Base-by-base conservation (phyloP, 1,139 yeast genomes). In the Diutina catenulata region DNA sequence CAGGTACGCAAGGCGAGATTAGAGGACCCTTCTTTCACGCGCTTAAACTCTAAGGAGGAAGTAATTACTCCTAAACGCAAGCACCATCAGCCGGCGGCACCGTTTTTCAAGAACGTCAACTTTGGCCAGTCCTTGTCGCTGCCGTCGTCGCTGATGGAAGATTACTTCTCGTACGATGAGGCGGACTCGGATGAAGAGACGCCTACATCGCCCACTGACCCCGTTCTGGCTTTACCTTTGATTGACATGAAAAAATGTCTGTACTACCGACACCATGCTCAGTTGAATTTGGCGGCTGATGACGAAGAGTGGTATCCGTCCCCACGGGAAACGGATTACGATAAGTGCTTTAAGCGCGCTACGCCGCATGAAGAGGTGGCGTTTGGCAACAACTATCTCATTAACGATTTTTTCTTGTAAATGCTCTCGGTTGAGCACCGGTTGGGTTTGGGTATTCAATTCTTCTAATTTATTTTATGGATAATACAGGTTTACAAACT, bases 291-390 rank as follows among this genome's bases (percentile, higher is more conserved):
- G n/a, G 35, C 35, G n/a, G 33, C 33, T 10, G 35, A 19, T 4
- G 35, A 31, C 6, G 35, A 31, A 21, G 35, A 31, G 21, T 9
- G 13, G 22, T 31, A 20, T n/a, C 22, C 22, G 10, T 26, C 6
- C 9, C 35, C 35, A 4, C 25, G 15, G 15, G 25, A 5, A 3
- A 25, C 28, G 28, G 35, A 31, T 13, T 31, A 31, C 19, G n/a
- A 31, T n/a, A 31, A 31, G 21, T 31, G 35, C 25, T 31, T 31
- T 10, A 31, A 31, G 18, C 24, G 35, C 14, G 25, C 23, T 21
- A 21, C 35, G 19, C 35, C 23, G 25, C n/a, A n/a, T n/a, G 35
- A 31, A 18, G 35, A 21, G 24, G 35, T 31, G 24, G 35, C 35
- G 10, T 24, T 24, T 5, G 35, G 35, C 7, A 27, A 27, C 19